These are phyloP conservation scores for Botrytis aclada DNA, from an alignment of 2,329 filamentous ascomycete species.

Conservation along the genomic window DNA sequence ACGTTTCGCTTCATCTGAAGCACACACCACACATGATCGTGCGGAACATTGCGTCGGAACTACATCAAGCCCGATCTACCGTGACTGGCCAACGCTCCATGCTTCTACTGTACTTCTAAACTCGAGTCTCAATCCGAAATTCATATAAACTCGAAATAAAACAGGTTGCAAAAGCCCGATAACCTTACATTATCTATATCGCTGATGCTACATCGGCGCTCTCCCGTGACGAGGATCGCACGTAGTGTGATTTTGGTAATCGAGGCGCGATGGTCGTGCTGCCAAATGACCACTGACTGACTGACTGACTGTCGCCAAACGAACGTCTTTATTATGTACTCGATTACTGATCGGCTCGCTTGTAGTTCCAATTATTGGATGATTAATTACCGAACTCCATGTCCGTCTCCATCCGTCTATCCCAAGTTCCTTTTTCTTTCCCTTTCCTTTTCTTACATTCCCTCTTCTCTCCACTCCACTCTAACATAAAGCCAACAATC, in stretches of 20 bases:
- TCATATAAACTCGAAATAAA: neutral
- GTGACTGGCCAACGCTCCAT: fast-evolving
- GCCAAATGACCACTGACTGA: too few relatives aligned
- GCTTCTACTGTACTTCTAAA: neutral
- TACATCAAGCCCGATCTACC: neutral
- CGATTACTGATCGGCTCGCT: neutral
- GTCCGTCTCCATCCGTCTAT: neutral
- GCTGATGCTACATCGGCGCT: neutral
- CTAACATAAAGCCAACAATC: neutral
- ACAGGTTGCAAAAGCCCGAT: neutral
- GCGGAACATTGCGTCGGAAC: neutral
- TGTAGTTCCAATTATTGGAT: neutral
- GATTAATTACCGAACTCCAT: neutral
- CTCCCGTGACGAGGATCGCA: fast-evolving
- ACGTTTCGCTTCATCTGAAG: neutral
- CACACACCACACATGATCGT: neutral
- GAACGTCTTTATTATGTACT: neutral
- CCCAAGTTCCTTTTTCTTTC: neutral
- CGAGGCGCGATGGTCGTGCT: neutral
- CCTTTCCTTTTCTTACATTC: too few relatives aligned
- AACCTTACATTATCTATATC: neutral
- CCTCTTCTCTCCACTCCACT: neutral
- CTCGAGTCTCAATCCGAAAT: neutral
- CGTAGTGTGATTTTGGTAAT: too few relatives aligned
- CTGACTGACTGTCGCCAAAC: neutral